Base-by-base conservation (phyloP, 2,329 filamentous ascomycete genomes). In the Malbranchea cinnamomea region DNA sequence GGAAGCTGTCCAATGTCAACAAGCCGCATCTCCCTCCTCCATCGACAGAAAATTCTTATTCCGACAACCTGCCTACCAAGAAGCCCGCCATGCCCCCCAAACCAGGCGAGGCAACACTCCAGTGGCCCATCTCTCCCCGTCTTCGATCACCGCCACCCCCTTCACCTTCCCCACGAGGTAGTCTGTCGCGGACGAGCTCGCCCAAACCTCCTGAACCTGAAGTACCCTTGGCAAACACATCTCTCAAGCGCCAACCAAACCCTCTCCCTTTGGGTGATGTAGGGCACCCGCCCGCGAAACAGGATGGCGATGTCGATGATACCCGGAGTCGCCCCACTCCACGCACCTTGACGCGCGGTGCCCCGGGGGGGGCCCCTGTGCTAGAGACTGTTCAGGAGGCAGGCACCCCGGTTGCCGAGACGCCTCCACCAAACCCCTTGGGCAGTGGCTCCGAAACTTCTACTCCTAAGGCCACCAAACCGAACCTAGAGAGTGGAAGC, bases 351-450 rank as follows among this genome's bases (percentile, higher is more conserved):
- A 66, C 63, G 19, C 66, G 74, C 40, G 69, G 67, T 36, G 62
- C 66, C 30, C 72, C 65, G 47, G 68, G 64, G 34, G 68, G 65
- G 30, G 67, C 61, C 20, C 66, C 75, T 28, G 71, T 71, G 27
- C 60, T 94, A 34, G 87, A 92, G 56, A 94, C 89, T 0, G 87
- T 95, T 10, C 79, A 93, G 50, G 87, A 94, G 62, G 75, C 78
- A 31, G 89, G 82, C 56, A 70, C 82, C 36, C 74, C 78, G 24
- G 74, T 72, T 28, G 80, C 79, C 1, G 78, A 81, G 9, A 62
- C 59, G 9, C 59, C 45, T 24, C n/a, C 49, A 54, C 11, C 20
- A n/a, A n/a, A n/a, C n/a, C n/a, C n/a, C n/a, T n/a, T n/a, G n/a
- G n/a, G n/a, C n/a, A n/a, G n/a, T 19, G 12, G 26, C 14, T 61